A percentile compares a stretch with the other conserved stretches of the same genome.
phyloP scores from a whole-genome alignment of 108 stramenopile species.

The Skeletonema grethae region DNA sequence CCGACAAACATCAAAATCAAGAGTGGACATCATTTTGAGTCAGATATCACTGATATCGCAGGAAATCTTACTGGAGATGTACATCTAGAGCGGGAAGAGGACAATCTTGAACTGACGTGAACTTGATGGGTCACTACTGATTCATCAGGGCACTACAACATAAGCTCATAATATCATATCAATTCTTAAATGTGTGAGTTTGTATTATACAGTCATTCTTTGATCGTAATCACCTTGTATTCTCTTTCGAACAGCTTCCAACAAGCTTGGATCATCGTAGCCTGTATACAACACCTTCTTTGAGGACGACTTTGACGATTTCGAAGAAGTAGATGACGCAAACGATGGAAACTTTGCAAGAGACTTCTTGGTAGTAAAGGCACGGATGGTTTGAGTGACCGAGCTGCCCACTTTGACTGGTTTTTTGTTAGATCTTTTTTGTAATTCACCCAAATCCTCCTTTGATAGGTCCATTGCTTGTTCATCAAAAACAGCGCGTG shows the following conservation, averaged over 20 bases:
- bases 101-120: not conserved
- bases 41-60: not conserved
- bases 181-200: not conserved
- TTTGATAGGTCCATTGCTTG: not conserved
- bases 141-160: not conserved
- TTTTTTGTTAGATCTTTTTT: constrained; percentile 6
- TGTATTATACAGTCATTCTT: not conserved
- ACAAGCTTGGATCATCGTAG: not conserved
- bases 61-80: not conserved
- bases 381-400: constrained; percentile 9
- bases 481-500: not conserved
- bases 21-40: not conserved
- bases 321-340: not conserved
- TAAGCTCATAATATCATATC: too few relatives aligned
- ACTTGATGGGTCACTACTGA: not conserved
- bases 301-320: not conserved
- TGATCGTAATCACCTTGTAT: not conserved
- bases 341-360: constrained; percentile 14
- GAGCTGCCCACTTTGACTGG: not conserved
- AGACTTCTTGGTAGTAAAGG: constrained; percentile 18
- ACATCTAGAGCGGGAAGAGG: not conserved
- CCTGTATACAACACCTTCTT: not conserved
- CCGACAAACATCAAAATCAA: not conserved
- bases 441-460: not conserved
- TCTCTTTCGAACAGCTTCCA: not conserved